A percentile compares a stretch with the other conserved stretches of the same genome.
Evolutionary conservation across 108 stramenopile genomes (phyloP).

Genomic region (Pelagomonas calceolata): DNA sequence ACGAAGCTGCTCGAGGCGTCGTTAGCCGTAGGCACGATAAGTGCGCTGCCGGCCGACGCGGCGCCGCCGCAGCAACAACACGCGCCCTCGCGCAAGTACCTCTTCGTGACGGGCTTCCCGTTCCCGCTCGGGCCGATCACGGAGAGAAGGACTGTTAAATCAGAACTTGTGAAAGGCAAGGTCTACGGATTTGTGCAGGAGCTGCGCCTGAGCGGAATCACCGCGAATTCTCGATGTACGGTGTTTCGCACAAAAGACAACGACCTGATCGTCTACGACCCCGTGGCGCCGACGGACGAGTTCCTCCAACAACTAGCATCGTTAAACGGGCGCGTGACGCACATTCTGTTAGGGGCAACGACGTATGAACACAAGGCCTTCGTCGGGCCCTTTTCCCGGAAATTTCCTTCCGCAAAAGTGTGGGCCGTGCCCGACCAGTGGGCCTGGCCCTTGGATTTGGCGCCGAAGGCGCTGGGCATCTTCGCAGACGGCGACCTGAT

Average conservation of each 20-base stretch:
- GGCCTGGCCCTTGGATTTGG: not conserved
- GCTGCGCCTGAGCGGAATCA: not conserved
- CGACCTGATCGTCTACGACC: not conserved
- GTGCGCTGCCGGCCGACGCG: no score
- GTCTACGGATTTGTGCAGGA: not conserved
- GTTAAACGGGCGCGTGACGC: not conserved
- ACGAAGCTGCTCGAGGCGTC: no score
- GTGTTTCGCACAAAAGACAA: not conserved
- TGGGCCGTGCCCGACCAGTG: not conserved
- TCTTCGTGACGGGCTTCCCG: not conserved
- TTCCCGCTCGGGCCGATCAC: not conserved
- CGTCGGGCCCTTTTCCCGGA: not conserved
- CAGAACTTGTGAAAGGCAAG: not conserved
- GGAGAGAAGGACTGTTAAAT: not conserved
- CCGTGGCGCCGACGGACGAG: not conserved
- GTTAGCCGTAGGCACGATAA: no score
- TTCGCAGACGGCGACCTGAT: not conserved
- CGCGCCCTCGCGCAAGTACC: not conserved
- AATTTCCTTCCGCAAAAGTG: not conserved
- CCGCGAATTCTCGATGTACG: not conserved
- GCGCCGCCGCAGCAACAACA: no score
- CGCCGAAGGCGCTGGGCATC: not conserved
- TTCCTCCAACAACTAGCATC: not conserved
- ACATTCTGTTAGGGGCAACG: not conserved
- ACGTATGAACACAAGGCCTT: not conserved